These are phyloP conservation scores for Scheffersomyces cryptocercus DNA, from an alignment of 1,139 yeast species.

Conservation along the genomic window DNA sequence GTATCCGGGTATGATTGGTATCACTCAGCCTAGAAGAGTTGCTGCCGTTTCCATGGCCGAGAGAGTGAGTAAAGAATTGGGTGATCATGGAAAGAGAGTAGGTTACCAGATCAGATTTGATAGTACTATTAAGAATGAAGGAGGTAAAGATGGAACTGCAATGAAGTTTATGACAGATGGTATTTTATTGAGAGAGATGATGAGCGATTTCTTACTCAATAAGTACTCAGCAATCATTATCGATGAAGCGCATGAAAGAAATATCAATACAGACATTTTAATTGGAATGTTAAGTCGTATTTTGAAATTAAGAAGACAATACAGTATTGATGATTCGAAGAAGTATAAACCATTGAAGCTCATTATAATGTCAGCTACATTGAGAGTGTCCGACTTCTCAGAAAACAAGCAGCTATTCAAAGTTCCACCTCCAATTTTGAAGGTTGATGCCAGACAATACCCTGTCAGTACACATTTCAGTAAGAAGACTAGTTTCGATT, in stretches of 20 bases:
- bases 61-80: slow-evolving; percentile 82
- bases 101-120: slow-evolving; percentile 94
- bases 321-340: slow-evolving; percentile 47
- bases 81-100: slow-evolving; percentile 73
- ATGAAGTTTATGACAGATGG: slow-evolving; percentile 99
- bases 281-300: slow-evolving; percentile 93
- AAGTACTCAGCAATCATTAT: slow-evolving; percentile 86
- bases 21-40: slow-evolving; percentile 97
- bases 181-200: slow-evolving; percentile 88
- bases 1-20: slow-evolving; percentile 90
- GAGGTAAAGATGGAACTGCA: slow-evolving; percentile 57
- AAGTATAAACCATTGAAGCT: slow-evolving; percentile 62
- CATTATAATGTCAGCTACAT: slow-evolving; percentile 91
- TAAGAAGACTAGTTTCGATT: slow-evolving; percentile 72
- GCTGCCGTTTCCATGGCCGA: slow-evolving; percentile 98
- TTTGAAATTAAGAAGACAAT: slow-evolving; percentile 68
- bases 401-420: slow-evolving; percentile 73
- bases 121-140: slow-evolving; percentile 60
- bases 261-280: slow-evolving; percentile 90
- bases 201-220: slow-evolving; percentile 75
- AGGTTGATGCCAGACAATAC: slow-evolving; percentile 92
- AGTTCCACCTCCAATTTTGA: slow-evolving; percentile 84
- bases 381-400: slow-evolving; percentile 89
- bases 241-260: slow-evolving; percentile 98
- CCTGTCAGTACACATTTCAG: slow-evolving; percentile 94